Evolutionary conservation across 1,284 basidiomycete genomes (phyloP), one percentile per base, ranked within the genome.

Genomic region (Cutaneotrichosporon sp.): DNA sequence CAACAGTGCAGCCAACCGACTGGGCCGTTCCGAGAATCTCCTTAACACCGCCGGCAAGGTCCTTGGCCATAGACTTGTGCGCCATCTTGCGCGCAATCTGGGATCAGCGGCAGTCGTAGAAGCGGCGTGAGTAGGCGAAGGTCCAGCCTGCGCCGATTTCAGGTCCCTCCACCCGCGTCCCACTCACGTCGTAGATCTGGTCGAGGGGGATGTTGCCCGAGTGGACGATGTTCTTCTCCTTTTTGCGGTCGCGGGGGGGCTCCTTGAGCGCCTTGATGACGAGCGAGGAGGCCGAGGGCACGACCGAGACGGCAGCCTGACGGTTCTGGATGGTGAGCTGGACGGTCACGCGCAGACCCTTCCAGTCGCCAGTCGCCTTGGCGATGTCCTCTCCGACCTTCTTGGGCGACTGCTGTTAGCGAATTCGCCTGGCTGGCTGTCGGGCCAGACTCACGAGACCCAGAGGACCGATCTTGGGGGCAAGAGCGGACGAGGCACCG

Each of bases 311-410:
- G 66, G 87, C 80, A 52, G 94, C 94, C 85, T 99, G 96, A 80
- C 94, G 92, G 80, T 99, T 99, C 84, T 98, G 96, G 76, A 99
- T 97, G 56, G 94, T 98, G 60, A 98, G 85, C 78, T 98, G 92
- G 64, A 97, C 91, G 65, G 96, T 99, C 60, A 99, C 96, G 59
- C 93, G 90, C 72, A 98, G 91, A 81, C 96, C 96, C 80, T 99
- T 99, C 96, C 96, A 99, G 77, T 87, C 87, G 57, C 86, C 84
- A 60, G 96, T 97, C 59, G 96, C 94, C 80, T 99, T 99, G 73
- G 96, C 96, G 75, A 99, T 98, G 80, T 99, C 96, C 89, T 99
- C 96, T 81, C 96, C 96, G 79, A 99, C 93, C 83, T 98, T 98
- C 84, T 99, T 99, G 74, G 96, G 94, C 56, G 96, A 97, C 93